Conservation (phyloP, 768 basidiomycete genomes). For the Infundibulicybe gibba region DNA sequence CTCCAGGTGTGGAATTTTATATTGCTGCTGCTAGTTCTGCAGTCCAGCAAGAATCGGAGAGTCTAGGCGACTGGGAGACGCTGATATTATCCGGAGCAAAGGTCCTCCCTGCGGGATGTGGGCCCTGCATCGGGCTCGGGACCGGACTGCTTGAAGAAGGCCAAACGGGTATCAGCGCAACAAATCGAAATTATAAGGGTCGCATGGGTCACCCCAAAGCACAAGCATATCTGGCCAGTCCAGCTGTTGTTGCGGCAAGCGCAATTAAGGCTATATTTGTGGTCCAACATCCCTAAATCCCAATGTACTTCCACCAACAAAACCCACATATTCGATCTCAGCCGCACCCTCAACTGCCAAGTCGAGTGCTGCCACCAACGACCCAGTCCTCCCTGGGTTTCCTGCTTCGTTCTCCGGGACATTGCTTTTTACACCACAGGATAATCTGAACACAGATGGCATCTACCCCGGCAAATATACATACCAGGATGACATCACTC, state of each 20-base stretch:
- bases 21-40: slow-evolving; percentile 91
- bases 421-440: slow-evolving; percentile 91
- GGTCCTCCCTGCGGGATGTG: slow-evolving; percentile 92
- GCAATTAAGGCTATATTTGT: slow-evolving; percentile 87
- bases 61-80: slow-evolving; percentile 81
- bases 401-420: slow-evolving; percentile 79
- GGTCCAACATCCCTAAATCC: slow-evolving; percentile 70
- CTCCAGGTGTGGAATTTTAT: slow-evolving; percentile 93
- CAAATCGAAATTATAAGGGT: slow-evolving; percentile 98
- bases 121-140: slow-evolving; percentile 96
- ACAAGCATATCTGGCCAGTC: slow-evolving; percentile 92
- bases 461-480: slow-evolving; percentile 99
- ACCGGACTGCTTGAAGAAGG: slow-evolving; percentile 92
- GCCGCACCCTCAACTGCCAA: slow-evolving; percentile 24
- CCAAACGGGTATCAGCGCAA: slow-evolving; percentile 94
- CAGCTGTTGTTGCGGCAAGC: slow-evolving; percentile 95
- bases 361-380: slow-evolving; percentile 31
- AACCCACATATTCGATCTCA: slow-evolving; percentile 58
- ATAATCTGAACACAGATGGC: slow-evolving; percentile 97
- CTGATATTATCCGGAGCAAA: slow-evolving; percentile 89
- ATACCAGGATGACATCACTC: slow-evolving; percentile 98
- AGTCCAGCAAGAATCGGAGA: slow-evolving; percentile 90
- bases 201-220: slow-evolving; percentile 97
- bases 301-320: slow-evolving; percentile 42
- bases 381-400: slow-evolving; percentile 78